Percentiles rank a stretch among this genome's conserved stretches.
These are phyloP conservation scores for Colletotrichum aenigma DNA, from an alignment of 2,329 filamentous ascomycete genomes.

Conservation along the genomic window DNA sequence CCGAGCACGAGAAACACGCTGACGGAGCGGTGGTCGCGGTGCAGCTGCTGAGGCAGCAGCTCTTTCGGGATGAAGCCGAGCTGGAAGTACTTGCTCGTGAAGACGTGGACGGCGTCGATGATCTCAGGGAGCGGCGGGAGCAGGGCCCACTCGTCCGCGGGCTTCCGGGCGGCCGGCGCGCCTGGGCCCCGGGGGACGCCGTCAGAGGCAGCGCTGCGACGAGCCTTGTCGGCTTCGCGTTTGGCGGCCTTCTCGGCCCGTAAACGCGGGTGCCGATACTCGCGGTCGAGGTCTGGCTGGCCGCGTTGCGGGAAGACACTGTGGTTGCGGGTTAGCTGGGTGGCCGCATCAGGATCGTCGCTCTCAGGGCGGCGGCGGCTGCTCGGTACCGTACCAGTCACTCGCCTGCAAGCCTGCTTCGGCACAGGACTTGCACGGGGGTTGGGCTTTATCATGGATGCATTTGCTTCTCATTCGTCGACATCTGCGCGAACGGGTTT, in stretches of 20 bases:
- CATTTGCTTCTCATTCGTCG: constrained; percentile 63
- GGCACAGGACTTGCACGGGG: constrained; percentile 57
- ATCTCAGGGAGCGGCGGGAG: constrained; percentile 54
- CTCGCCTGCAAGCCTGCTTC: constrained; percentile 51
- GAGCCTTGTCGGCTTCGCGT: constrained; percentile 39
- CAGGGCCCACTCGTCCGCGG: constrained; percentile 50
- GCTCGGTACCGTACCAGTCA: constrained; percentile 47
- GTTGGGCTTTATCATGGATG: constrained; percentile 49
- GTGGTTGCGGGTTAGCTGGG: background rate
- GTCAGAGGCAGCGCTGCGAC: constrained; percentile 35
- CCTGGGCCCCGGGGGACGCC: constrained; percentile 20
- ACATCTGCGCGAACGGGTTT: constrained; percentile 42
- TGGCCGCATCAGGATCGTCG: background rate
- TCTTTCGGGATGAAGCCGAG: constrained; percentile 63
- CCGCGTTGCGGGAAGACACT: constrained; percentile 59
- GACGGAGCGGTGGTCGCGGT: constrained; percentile 49
- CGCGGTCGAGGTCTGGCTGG: constrained; percentile 57
- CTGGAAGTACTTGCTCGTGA: constrained; percentile 62
- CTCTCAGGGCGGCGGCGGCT: background rate
- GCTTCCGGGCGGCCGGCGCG: constrained; percentile 21
- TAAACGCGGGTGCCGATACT: constrained; percentile 59
- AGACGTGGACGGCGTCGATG: constrained; percentile 56
- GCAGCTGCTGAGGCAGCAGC: constrained; percentile 51
- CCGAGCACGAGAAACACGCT: constrained; percentile 59
- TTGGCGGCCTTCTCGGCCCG: constrained; percentile 51